These are phyloP conservation scores for Aristolochia fimbriata DNA, from an alignment of 164 flowering plant genomes.

Conservation along the genomic window DNA sequence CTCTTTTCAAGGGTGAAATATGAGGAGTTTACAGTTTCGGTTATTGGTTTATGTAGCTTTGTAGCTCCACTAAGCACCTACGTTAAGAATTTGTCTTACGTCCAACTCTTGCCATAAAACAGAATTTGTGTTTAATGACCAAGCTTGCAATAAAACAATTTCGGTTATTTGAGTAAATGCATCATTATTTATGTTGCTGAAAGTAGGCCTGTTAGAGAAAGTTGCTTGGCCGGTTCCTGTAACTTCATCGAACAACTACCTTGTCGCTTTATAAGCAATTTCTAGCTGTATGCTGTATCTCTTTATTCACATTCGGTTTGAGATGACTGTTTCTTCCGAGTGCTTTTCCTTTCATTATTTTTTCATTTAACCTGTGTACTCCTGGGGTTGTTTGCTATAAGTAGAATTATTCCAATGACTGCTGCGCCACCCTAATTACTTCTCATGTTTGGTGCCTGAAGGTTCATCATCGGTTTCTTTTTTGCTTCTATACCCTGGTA, in stretches of 20 bases:
- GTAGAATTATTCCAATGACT: background rate
- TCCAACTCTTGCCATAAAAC: too few relatives aligned
- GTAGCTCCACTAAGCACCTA: too few relatives aligned
- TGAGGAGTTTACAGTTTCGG: too few relatives aligned
- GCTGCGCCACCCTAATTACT: background rate
- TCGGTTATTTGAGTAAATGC: slow-evolving; percentile 45
- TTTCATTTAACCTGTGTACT: too few relatives aligned
- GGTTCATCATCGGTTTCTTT: slow-evolving; percentile 84
- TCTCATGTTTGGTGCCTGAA: slow-evolving; percentile 11
- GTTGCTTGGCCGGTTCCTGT: slow-evolving; percentile 86
- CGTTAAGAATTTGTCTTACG: too few relatives aligned
- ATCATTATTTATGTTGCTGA: too few relatives aligned
- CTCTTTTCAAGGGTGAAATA: too few relatives aligned
- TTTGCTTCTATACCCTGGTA: slow-evolving; percentile 79
- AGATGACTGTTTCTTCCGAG: too few relatives aligned
- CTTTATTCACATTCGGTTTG: background rate
- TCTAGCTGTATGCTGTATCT: too few relatives aligned
- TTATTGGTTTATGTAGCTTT: too few relatives aligned
- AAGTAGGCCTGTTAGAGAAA: slow-evolving; percentile 62
- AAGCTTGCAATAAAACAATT: slow-evolving; percentile 13
- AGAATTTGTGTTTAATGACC: too few relatives aligned
- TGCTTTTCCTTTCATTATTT: background rate
- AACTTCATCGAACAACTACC: slow-evolving; percentile 22
- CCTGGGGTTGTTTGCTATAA: background rate
- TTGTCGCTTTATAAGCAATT: background rate